Conservation (phyloP, 306 rosid species). For the Ormosia semicastrata region DNA sequence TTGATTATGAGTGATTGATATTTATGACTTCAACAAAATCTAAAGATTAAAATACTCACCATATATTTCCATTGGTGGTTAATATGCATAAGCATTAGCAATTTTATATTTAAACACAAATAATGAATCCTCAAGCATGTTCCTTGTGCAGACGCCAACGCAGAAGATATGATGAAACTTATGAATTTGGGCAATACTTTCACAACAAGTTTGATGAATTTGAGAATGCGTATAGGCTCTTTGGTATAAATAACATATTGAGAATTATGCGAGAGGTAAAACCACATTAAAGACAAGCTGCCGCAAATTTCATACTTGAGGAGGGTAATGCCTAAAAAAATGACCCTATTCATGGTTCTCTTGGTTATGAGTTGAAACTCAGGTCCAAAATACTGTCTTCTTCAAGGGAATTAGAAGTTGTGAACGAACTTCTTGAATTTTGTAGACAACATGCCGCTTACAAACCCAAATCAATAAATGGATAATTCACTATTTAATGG, state of each 20-base stretch:
- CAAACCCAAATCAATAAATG: neutral
- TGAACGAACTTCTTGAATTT: neutral
- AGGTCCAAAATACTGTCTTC: neutral
- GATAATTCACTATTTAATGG: neutral
- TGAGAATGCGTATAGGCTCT: conserved; percentile 14
- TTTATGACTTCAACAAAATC: too few species aligned
- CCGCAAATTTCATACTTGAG: conserved; percentile 14
- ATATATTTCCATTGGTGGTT: too few species aligned
- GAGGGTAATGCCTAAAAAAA: conserved; percentile 13
- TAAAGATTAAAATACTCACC: too few species aligned
- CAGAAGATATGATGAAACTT: conserved; percentile 20
- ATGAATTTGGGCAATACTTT: conserved; percentile 30
- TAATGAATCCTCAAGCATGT: conserved; percentile 7
- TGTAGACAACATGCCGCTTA: neutral
- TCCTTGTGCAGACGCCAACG: conserved; percentile 33
- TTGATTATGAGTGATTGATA: too few species aligned
- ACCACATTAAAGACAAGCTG: neutral
- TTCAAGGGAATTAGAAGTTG: neutral
- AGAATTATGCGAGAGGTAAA: neutral
- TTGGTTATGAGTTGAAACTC: neutral
- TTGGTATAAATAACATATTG: conserved; percentile 24
- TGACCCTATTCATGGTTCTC: conserved; percentile 26
- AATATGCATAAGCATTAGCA: too few species aligned
- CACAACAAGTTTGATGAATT: conserved; percentile 1
- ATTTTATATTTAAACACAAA: too few species aligned